Evolutionary conservation across 331 rosid genomes (phyloP).

Genomic region (Cucumis variabilis): DNA sequence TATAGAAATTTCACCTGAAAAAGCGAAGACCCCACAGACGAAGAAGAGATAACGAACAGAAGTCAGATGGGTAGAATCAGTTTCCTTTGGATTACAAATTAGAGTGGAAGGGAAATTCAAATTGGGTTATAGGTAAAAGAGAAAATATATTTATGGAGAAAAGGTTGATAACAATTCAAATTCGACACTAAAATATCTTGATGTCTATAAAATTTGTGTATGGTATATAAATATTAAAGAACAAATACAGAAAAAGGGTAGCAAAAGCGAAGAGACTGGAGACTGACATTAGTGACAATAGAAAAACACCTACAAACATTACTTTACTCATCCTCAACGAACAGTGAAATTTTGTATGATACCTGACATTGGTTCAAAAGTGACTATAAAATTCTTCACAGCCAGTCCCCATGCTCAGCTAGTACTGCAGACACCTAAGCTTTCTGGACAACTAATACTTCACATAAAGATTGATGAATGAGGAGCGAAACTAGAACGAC

Average conservation of each 20-base stretch:
- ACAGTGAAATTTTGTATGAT: too few species aligned
- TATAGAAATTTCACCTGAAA: constrained; percentile 14
- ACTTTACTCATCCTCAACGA: too few species aligned
- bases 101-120: neutral
- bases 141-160: neutral
- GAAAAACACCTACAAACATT: too few species aligned
- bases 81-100: neutral
- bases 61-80: neutral
- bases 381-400: too few species aligned
- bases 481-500: too few species aligned
- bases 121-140: neutral
- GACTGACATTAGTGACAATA: too few species aligned
- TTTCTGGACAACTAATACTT: too few species aligned
- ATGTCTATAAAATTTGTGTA: neutral
- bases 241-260: neutral
- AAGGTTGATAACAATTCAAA: neutral
- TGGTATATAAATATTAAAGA: neutral
- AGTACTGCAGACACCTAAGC: too few species aligned
- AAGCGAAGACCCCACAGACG: neutral
- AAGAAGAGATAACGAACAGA: neutral
- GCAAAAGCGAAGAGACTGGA: neutral
- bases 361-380: too few species aligned
- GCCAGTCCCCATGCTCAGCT: too few species aligned
- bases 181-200: neutral
- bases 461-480: too few species aligned